Evolutionary conservation across 805 yeast genomes (phyloP).

Genomic region (Saturnispora quitensis): DNA sequence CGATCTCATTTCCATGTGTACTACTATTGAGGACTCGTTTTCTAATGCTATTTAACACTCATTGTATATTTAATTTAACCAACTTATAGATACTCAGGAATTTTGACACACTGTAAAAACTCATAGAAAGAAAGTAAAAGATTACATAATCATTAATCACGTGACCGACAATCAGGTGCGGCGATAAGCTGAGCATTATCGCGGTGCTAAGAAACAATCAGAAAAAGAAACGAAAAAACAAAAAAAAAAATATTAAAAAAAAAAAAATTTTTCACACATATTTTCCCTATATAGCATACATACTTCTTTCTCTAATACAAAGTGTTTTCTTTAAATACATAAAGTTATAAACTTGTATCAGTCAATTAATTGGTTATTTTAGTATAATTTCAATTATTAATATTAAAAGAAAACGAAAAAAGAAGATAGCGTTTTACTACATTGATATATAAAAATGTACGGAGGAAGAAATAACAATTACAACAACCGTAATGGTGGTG

Average conservation of each 20-base stretch:
- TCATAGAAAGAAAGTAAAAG: no score
- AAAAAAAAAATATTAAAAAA: background rate
- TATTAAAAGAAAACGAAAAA: background rate
- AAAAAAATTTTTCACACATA: background rate
- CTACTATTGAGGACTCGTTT: conserved; percentile 72
- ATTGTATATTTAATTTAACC: background rate
- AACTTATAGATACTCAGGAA: background rate
- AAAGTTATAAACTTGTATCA: background rate
- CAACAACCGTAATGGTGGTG: background rate
- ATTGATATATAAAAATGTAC: conserved; percentile 1
- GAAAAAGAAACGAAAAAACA: background rate
- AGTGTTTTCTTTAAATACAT: background rate
- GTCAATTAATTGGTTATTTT: background rate
- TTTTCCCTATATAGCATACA: background rate
- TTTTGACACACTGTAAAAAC: no score
- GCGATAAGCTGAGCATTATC: no score
- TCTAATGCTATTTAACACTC: background rate
- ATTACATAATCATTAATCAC: no score
- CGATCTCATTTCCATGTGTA: conserved; percentile 74
- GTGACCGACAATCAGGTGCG: no score
- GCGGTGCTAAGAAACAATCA: background rate
- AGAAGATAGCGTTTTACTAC: background rate
- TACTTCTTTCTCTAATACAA: background rate
- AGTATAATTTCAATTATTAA: background rate
- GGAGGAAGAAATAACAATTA: background rate